Evolutionary conservation across 2,329 filamentous ascomycete genomes (phyloP).

Genomic region (Cladosporium austrohemisphaericum): DNA sequence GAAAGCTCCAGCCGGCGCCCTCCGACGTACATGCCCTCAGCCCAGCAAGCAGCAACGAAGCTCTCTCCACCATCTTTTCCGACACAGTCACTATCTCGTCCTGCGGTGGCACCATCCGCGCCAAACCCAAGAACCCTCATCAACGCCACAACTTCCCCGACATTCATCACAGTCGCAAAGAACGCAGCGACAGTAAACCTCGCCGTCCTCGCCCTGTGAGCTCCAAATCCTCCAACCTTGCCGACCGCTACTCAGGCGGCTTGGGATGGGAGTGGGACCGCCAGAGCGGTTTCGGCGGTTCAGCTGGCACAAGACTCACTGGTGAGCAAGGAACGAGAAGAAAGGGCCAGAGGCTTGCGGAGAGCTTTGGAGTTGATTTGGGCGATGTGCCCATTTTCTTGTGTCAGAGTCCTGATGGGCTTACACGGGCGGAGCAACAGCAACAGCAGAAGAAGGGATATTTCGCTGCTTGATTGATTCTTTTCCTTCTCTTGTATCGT

Average conservation of each 20-base stretch:
- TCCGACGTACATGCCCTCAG: neutral
- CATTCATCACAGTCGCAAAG: no score
- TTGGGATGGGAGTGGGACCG: slow-evolving; percentile 36
- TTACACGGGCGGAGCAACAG: neutral
- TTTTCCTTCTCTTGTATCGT: no score
- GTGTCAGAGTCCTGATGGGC: slow-evolving; percentile 11
- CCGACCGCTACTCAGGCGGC: slow-evolving; percentile 36
- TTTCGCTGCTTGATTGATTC: no score
- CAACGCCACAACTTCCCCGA: slow-evolving; percentile 6
- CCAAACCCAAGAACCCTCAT: slow-evolving; percentile 1
- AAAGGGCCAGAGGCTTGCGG: slow-evolving; percentile 33
- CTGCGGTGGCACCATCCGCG: slow-evolving; percentile 11
- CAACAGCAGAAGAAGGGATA: slow-evolving; percentile 7
- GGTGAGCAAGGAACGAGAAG: slow-evolving; percentile 25
- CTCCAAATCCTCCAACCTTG: slow-evolving; percentile 7
- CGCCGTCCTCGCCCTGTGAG: slow-evolving; percentile 4
- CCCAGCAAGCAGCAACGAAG: slow-evolving; percentile 15
- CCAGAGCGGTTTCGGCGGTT: slow-evolving; percentile 33
- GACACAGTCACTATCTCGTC: slow-evolving; percentile 13
- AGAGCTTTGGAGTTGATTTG: slow-evolving; percentile 36
- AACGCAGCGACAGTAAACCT: no score
- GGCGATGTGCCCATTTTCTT: slow-evolving; percentile 40
- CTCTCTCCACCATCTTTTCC: slow-evolving; percentile 13
- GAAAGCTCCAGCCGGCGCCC: slow-evolving; percentile 7
- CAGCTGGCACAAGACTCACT: slow-evolving; percentile 34